Percentiles rank a stretch among this genome's conserved stretches.
Conservation (phyloP, 2,329 filamentous ascomycete genomes). For the Rhynchosporium graminicola region DNA sequence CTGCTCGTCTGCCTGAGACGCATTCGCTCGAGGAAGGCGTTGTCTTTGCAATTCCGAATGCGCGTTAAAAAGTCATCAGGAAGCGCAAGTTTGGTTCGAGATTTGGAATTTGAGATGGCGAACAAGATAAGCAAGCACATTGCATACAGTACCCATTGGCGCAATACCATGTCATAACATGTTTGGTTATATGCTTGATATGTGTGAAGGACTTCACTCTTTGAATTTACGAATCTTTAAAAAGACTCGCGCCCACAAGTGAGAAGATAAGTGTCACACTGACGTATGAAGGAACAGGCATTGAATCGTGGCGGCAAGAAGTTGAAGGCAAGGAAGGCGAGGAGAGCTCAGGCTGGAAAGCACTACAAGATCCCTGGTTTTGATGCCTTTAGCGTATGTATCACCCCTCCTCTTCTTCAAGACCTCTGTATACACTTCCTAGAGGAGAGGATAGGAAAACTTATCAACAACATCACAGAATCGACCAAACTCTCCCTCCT, state of each 20-base stretch:
- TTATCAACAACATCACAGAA: background rate
- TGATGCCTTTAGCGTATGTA: constrained; percentile 22
- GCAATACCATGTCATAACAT: too few species aligned
- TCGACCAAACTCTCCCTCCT: constrained; percentile 18
- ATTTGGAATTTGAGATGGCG: background rate
- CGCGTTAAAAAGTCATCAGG: too few species aligned
- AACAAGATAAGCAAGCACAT: background rate
- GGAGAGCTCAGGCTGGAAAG: background rate
- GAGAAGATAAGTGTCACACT: background rate
- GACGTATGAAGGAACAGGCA: background rate
- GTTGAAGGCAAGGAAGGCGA: background rate
- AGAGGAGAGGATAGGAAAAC: too few species aligned
- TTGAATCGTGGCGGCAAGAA: background rate
- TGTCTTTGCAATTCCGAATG: too few species aligned
- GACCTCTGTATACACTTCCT: too few species aligned
- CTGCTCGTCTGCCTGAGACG: too few species aligned
- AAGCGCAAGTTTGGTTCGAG: background rate
- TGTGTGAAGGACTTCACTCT: too few species aligned
- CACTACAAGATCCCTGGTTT: constrained; percentile 19
- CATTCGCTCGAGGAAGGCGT: too few species aligned
- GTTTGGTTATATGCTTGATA: too few species aligned
- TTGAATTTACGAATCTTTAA: too few species aligned
- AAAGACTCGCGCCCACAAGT: background rate
- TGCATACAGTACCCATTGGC: too few species aligned
- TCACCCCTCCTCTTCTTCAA: background rate